Evolutionary conservation across 164 flowering plant species (phyloP), one percentile per base, ranked within the genome.

Genomic region (Tetrastigma voinierianum): DNA sequence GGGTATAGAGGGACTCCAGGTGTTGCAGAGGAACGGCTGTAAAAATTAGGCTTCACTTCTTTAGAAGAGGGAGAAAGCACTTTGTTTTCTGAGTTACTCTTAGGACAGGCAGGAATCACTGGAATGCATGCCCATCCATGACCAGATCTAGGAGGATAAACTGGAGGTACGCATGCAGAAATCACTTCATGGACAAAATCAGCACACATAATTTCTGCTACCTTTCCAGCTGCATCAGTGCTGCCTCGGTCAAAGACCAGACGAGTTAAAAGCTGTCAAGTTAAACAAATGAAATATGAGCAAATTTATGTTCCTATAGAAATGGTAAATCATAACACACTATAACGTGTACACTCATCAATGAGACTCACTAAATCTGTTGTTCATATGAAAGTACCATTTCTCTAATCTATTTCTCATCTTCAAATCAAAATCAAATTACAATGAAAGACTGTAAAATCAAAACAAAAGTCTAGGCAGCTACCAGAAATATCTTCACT

Each of bases 61-160:
- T 76, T 81, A 44, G 84, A 74, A 69, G 92, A 79, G 14, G 83
- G 89, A 49, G 85, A 77, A 58, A 77, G 71, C 25, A 76, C 70
- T 77, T 79, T 86, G 77, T 74, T 83, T 70, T 84, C 97, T 13
- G 76, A 74, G 40, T 59, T 72, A 64, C 68, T 80, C 72, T 73
- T 84, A 24, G 83, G 70, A 65, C 66, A 78, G 43, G 83, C 60
- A 58, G 96, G 87, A 69, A 77, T 69, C 58, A 96, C 80, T 0
- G 98, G 97, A 74, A 96, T 88, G 77, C 96, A 86, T 24, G 98
- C 99, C 99, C 99, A 96, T 69, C 95, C 99, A 87, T 81, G 87
- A 69, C 96, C 95, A 77, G 86, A 83, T 12, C 95, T 78, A 45
- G 98, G 90, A 68, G 99, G 99, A 80, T 82, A 90, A 70, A 92